A percentile compares a stretch with the other conserved stretches of the same genome.
phyloP scores from a whole-genome alignment of 2,329 filamentous ascomycete species.

The Penicillium verrucosum region DNA sequence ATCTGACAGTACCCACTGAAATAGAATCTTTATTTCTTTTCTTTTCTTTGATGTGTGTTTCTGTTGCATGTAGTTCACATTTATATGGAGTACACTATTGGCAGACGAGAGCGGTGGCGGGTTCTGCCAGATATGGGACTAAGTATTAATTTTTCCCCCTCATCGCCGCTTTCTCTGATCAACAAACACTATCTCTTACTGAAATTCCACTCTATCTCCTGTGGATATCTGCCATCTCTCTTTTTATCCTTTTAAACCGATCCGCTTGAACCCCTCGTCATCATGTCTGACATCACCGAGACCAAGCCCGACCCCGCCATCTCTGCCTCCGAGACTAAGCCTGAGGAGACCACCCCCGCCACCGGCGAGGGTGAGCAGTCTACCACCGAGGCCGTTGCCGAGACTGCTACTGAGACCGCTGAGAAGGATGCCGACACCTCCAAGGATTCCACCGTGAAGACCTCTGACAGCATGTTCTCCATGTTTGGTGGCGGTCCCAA shows the following conservation, averaged over 20 bases:
- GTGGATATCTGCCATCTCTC: constrained; percentile 6
- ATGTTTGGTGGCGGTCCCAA: constrained; percentile 98
- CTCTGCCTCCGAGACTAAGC: constrained; percentile 35
- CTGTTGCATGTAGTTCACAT: not conserved
- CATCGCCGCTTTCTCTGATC: constrained; percentile 21
- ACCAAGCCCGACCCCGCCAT: constrained; percentile 45
- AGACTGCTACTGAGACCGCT: constrained; percentile 37
- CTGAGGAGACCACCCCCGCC: constrained; percentile 33
- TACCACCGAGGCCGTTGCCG: constrained; percentile 32
- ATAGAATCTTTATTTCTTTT: not conserved
- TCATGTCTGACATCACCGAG: constrained; percentile 45
- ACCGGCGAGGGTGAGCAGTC: constrained; percentile 34
- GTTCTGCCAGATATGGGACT: constrained; percentile 22
- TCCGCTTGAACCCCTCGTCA: constrained; percentile 15
- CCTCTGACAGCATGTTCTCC: constrained; percentile 70
- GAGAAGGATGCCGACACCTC: constrained; percentile 39
- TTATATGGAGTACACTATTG: not conserved
- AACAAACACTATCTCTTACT: constrained; percentile 21
- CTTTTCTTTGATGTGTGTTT: not conserved
- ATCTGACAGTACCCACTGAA: not conserved
- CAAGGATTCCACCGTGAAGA: constrained; percentile 41
- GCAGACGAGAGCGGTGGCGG: constrained; percentile 19
- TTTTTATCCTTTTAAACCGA: constrained; percentile 7
- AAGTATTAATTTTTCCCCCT: constrained; percentile 28
- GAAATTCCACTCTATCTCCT: constrained; percentile 6